These are phyloP conservation scores for Aspergillus quadricinctus DNA, from an alignment of 2,329 filamentous ascomycete genomes.

Conservation along the genomic window DNA sequence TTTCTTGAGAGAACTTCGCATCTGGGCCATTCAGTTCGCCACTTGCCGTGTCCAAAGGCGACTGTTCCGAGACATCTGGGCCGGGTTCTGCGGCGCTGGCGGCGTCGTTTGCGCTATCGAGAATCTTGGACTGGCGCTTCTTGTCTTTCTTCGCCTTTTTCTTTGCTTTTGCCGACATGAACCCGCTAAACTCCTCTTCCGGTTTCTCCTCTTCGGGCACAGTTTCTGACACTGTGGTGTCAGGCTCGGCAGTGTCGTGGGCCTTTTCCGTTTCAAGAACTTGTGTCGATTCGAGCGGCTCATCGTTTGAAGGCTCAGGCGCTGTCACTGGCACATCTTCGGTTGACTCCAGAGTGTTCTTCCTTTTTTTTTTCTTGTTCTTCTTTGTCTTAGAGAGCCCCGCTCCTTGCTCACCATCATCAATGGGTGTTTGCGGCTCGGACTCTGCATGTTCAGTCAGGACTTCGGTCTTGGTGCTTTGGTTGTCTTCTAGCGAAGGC, in stretches of 20 bases:
- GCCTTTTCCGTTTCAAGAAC: background rate
- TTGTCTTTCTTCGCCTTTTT: constrained; percentile 49
- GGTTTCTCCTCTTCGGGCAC: constrained; percentile 6
- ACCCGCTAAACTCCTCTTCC: constrained; percentile 19
- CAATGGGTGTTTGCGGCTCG: constrained; percentile 3
- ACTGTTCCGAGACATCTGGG: constrained; percentile 6
- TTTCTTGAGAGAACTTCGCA: constrained; percentile 10
- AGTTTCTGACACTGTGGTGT: constrained; percentile 10
- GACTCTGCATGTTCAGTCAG: background rate
- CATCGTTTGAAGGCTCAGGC: constrained; percentile 8
- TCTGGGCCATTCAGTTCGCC: constrained; percentile 2
- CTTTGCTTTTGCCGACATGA: constrained; percentile 35
- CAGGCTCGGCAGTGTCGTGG: constrained; percentile 1
- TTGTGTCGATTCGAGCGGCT: background rate
- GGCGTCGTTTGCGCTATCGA: constrained; percentile 18
- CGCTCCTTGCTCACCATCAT: constrained; percentile 7
- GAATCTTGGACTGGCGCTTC: constrained; percentile 30
- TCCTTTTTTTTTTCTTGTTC: constrained; percentile 39
- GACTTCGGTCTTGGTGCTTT: background rate
- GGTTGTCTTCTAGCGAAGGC: background rate
- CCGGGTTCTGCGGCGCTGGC: constrained; percentile 1
- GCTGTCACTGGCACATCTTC: constrained; percentile 14
- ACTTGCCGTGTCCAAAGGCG: constrained; percentile 4
- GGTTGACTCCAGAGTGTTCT: constrained; percentile 17
- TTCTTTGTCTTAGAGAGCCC: constrained; percentile 20